Evolutionary conservation across 2,329 filamentous ascomycete species (phyloP), one percentile per base, ranked within the genome.

Genomic region (Dichotomopilus funicola): DNA sequence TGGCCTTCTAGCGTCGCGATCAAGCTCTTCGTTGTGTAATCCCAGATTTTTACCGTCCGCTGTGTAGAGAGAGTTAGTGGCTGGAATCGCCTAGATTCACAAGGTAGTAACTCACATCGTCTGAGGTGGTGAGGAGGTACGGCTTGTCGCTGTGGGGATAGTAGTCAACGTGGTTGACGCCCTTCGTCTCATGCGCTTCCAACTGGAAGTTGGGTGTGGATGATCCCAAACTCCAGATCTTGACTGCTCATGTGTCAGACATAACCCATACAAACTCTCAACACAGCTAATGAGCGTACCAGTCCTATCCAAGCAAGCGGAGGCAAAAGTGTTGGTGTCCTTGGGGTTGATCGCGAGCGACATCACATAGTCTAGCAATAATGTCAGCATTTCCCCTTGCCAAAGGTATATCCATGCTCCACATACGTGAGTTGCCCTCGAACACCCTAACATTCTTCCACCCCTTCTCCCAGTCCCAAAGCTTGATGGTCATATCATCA

Each of bases 381-480:
- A 6, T 6, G 58, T 62, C 38, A 63, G 60, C 50, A 51, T 44
- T 10, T 31, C 11, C 36, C 4, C 5, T 10, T 11, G 10, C 40
- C 12, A 95, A 96, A 75, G 95, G 11, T 11, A 4, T 13, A 2
- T 4, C 12, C 1, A 9, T n/a, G 8, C 6, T 51, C 52, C 19
- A 59, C 63, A 10, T 65, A 65, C 63, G 94, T 65, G 86, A 88
- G 70, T 99, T 95, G 35, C 94, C 94, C 71, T 97, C 92, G 67
- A 96, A 99, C 45, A 95, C 84, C 72, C 96, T 91, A 36, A 97
- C 89, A 69, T 92, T 97, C 72, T 96, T 96, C 94, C 94, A 99
- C 64, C 85, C 85, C 73, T 94, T 95, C 66, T 99, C 94, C 94
- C 94, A 99, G 71, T 99, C 91, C 91, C 94, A 99, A 50, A 96